These are phyloP conservation scores for Geranomyces variabilis DNA, from an alignment of 192 early-diverging fungal species.

Conservation along the genomic window DNA sequence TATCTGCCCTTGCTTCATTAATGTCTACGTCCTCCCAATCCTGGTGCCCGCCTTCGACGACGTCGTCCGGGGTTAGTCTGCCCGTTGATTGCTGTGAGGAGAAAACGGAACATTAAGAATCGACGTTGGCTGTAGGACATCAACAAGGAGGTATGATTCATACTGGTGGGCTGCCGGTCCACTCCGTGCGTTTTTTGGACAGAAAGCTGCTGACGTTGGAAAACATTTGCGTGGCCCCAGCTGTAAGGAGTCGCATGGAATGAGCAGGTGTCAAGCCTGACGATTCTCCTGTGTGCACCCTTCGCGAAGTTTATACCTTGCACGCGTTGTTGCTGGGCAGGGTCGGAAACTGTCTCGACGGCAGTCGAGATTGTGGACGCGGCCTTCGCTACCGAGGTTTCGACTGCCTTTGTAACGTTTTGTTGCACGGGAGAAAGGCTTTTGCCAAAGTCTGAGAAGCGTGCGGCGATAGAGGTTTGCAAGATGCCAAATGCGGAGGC, in stretches of 20 bases:
- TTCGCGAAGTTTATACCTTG: constrained; percentile 13
- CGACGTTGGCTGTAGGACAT: neutral
- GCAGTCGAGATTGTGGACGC: constrained; percentile 16
- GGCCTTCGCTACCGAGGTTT: constrained; percentile 2
- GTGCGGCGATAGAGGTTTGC: constrained; percentile 33
- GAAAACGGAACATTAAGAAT: neutral
- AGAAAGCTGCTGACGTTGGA: constrained; percentile 39
- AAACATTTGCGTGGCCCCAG: constrained; percentile 39
- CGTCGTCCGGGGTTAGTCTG: constrained; percentile 6
- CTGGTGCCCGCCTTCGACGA: constrained; percentile 8
- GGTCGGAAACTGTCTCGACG: constrained; percentile 28
- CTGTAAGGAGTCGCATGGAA: neutral
- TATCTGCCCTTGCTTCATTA: constrained; percentile 6
- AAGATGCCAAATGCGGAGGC: constrained; percentile 35
- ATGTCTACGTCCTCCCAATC: constrained; percentile 36
- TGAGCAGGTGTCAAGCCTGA: neutral
- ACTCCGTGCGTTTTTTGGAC: constrained; percentile 37
- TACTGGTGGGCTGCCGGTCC: constrained; percentile 41
- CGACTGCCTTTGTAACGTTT: constrained; percentile 19
- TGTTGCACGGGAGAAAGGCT: constrained; percentile 31
- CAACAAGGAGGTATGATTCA: neutral
- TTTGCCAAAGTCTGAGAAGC: constrained; percentile 35
- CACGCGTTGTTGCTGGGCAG: constrained; percentile 23
- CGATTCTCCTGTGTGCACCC: neutral
- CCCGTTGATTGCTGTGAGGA: neutral